A percentile compares a stretch with the other conserved stretches of the same genome.
These are phyloP conservation scores for Cymbopogon citratus DNA, from an alignment of 176 grass and related monocot genomes.

Conservation along the genomic window DNA sequence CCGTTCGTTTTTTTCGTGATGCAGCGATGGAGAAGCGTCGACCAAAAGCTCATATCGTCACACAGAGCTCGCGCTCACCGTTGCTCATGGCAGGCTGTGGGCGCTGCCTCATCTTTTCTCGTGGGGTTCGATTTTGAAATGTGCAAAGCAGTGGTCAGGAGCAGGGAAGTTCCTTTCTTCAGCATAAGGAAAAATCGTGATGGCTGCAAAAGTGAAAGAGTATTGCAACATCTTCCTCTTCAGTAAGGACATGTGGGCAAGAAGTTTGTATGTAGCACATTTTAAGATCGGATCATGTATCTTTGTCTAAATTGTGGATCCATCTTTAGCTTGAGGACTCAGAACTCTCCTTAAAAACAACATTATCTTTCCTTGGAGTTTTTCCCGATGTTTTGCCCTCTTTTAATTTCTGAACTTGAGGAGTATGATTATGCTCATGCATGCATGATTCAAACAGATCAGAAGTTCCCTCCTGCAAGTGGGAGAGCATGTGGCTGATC, in stretches of 20 bases:
- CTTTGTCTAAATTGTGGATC: not conserved
- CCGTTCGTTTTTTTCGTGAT: not conserved
- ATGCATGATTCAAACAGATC: constrained; percentile 23
- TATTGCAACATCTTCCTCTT: not conserved
- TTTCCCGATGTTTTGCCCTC: not conserved
- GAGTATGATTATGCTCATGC: not conserved
- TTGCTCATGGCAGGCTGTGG: not conserved
- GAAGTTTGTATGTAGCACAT: not conserved
- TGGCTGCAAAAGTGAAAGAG: not conserved
- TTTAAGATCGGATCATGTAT: not conserved
- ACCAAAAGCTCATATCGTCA: not conserved
- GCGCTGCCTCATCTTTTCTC: constrained; percentile 10
- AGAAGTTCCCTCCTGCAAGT: not conserved
- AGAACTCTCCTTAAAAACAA: not conserved
- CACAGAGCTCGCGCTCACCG: not conserved
- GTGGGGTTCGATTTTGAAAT: constrained; percentile 18
- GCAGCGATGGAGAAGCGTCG: constrained; percentile 3
- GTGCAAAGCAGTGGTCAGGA: not conserved
- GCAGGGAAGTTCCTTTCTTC: constrained; percentile 13
- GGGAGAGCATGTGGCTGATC: constrained; percentile 13
- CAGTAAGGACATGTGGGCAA: not conserved
- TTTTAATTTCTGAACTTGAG: not conserved
- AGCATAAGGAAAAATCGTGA: not conserved
- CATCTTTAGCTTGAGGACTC: not conserved
- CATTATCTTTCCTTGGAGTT: not conserved